Evolutionary conservation across 208 protist species (phyloP).

Genomic region (Leishmania aethiopica): DNA sequence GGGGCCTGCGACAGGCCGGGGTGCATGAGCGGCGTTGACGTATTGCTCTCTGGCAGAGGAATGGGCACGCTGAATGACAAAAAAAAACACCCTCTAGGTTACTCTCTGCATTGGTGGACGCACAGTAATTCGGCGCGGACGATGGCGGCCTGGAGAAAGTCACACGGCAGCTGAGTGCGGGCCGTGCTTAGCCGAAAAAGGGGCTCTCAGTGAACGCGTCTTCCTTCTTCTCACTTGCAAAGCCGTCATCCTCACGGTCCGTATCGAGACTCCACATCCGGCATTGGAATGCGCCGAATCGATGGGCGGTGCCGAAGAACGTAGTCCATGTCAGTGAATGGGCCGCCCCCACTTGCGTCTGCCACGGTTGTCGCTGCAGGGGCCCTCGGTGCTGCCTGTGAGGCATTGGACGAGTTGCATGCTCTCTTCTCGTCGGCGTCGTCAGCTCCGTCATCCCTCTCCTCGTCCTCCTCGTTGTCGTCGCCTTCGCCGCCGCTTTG

Average conservation of each 20-base stretch:
- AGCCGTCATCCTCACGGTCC: conserved; percentile 12
- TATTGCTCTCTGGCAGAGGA: neutral
- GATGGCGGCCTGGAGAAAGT: neutral
- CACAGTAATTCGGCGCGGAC: neutral
- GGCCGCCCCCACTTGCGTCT: neutral
- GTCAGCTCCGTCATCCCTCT: conserved; percentile 7
- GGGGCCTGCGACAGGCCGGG: neutral
- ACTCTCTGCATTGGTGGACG: neutral
- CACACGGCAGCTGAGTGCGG: no score
- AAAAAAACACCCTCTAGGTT: neutral
- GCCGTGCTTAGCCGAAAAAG: neutral
- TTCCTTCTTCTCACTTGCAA: neutral
- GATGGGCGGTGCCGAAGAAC: conserved; percentile 26
- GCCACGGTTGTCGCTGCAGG: neutral
- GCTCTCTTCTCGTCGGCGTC: neutral
- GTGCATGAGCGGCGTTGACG: neutral
- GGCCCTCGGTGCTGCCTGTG: neutral
- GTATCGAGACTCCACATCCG: conserved; percentile 61
- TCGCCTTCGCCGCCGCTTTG: neutral
- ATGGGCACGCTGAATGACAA: neutral
- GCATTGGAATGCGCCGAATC: conserved; percentile 68
- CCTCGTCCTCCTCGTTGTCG: conserved; percentile 7
- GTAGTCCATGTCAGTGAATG: conserved; percentile 31
- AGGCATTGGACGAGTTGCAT: neutral
- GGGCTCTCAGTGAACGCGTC: neutral